A percentile compares a stretch with the other conserved stretches of the same genome.
Evolutionary conservation across 805 yeast genomes (phyloP).

Genomic region (Candida patagonica): DNA sequence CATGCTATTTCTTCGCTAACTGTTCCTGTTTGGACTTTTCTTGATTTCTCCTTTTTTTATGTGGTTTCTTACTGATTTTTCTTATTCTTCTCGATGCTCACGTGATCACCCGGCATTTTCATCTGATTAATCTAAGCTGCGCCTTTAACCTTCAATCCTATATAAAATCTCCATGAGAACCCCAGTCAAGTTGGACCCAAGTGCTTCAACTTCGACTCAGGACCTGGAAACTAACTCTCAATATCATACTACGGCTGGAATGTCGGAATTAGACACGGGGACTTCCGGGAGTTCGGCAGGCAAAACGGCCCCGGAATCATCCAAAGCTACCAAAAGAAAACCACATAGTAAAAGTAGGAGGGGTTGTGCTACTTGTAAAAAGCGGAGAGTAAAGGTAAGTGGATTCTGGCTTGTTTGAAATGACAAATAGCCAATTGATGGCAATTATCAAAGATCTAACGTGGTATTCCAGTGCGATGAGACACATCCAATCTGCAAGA

Average conservation of each 20-base stretch:
- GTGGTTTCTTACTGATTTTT: too few species aligned
- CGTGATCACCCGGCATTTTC: too few species aligned
- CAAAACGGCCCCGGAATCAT: not conserved
- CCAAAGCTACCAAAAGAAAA: constrained; percentile 45
- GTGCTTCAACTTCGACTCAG: too few species aligned
- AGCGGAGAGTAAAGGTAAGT: constrained; percentile 61
- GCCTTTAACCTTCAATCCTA: too few species aligned
- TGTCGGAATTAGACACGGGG: not conserved
- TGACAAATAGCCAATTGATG: not conserved
- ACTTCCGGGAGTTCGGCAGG: not conserved
- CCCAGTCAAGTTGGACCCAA: too few species aligned
- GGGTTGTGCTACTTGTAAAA: constrained; percentile 86
- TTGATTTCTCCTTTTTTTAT: too few species aligned
- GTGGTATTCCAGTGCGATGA: constrained; percentile 56
- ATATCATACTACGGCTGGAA: not conserved
- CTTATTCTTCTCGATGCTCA: too few species aligned
- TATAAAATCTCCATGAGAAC: too few species aligned
- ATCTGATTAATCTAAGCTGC: too few species aligned
- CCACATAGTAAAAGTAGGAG: constrained; percentile 82
- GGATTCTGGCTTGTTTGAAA: not conserved
- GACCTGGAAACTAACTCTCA: too few species aligned
- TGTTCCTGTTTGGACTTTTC: too few species aligned
- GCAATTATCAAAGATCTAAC: not conserved
- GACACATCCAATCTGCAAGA: constrained; percentile 63
- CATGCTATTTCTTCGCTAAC: too few species aligned